Percentiles rank a stretch among this genome's conserved stretches.
Conservation (phyloP, 768 basidiomycete genomes). For the Suillus cothurnatus region DNA sequence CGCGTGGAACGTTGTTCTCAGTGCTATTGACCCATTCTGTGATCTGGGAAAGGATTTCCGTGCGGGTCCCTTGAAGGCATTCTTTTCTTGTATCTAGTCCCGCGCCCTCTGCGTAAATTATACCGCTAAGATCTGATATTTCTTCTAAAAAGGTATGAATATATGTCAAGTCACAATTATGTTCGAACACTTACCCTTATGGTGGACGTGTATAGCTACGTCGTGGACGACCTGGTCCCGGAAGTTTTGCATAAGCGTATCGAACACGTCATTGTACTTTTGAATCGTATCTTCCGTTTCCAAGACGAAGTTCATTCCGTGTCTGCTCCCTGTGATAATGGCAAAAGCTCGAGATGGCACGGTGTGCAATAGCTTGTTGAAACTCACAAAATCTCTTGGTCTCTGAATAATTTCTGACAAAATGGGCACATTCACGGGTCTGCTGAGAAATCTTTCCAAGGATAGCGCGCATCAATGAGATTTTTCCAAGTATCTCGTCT, state of each 20-base stretch:
- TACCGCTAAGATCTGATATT: neutral
- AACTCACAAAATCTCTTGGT: too few relatives aligned
- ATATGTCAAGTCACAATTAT: neutral
- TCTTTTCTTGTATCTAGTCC: too few relatives aligned
- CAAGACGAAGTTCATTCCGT: neutral
- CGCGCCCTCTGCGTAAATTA: neutral
- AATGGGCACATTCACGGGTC: too few relatives aligned
- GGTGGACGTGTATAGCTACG: neutral
- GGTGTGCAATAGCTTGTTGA: neutral
- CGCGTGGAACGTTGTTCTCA: conserved; percentile 4
- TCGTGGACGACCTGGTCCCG: neutral
- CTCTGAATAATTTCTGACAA: too few relatives aligned
- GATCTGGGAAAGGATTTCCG: too few relatives aligned
- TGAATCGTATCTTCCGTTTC: neutral
- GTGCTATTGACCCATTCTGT: conserved; percentile 6
- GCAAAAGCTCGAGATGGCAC: neutral
- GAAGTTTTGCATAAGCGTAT: too few relatives aligned
- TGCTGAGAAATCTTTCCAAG: too few relatives aligned
- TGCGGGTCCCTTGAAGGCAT: too few relatives aligned
- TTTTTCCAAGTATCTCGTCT: too few relatives aligned
- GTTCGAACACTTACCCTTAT: neutral
- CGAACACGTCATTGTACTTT: too few relatives aligned
- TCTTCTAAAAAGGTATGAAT: neutral
- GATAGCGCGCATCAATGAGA: too few relatives aligned
- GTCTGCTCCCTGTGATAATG: neutral